Evolutionary conservation across 495 filamentous ascomycete genomes (phyloP).

Genomic region (Penicillium macrosclerotiorum): DNA sequence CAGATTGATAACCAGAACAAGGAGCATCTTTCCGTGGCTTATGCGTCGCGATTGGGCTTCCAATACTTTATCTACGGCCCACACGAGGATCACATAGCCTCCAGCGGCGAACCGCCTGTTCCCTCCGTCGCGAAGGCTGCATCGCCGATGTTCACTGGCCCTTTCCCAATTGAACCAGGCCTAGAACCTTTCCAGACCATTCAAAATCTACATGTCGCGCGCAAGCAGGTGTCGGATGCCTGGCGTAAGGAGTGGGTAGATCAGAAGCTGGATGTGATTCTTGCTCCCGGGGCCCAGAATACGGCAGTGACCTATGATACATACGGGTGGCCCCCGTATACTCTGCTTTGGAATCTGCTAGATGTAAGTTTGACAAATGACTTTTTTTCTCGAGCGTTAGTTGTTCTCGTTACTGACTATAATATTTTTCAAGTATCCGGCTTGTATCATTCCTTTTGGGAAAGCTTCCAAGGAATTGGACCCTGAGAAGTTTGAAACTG

Average conservation of each 20-base stretch:
- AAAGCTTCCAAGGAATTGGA: conserved; percentile 36
- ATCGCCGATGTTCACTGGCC: conserved; percentile 20
- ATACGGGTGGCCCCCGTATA: conserved; percentile 46
- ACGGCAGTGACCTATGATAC: conserved; percentile 49
- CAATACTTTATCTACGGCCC: conserved; percentile 33
- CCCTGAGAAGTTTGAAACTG: conserved; percentile 21
- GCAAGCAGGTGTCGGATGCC: conserved; percentile 7
- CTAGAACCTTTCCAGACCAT: conserved; percentile 17
- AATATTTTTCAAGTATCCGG: too few species aligned
- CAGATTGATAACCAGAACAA: conserved; percentile 19
- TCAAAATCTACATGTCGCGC: conserved; percentile 18
- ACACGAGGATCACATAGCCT: conserved; percentile 18
- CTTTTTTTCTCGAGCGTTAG: too few species aligned
- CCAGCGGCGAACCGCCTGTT: conserved; percentile 30
- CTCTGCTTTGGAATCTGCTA: conserved; percentile 48
- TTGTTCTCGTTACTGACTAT: too few species aligned
- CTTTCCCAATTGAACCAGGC: conserved; percentile 26
- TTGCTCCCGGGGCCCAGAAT: conserved; percentile 45
- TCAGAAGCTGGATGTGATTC: conserved; percentile 41
- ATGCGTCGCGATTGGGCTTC: conserved; percentile 20
- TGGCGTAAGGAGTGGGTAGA: conserved; percentile 28
- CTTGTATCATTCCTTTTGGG: conserved; percentile 34
- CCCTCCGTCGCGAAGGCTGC: conserved; percentile 15
- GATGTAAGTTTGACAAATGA: conserved; percentile 39
- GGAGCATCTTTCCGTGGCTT: conserved; percentile 12